Evolutionary conservation across 2,329 filamentous ascomycete genomes (phyloP), one percentile per base, ranked within the genome.

Genomic region (Ceratocystis albifundus): DNA sequence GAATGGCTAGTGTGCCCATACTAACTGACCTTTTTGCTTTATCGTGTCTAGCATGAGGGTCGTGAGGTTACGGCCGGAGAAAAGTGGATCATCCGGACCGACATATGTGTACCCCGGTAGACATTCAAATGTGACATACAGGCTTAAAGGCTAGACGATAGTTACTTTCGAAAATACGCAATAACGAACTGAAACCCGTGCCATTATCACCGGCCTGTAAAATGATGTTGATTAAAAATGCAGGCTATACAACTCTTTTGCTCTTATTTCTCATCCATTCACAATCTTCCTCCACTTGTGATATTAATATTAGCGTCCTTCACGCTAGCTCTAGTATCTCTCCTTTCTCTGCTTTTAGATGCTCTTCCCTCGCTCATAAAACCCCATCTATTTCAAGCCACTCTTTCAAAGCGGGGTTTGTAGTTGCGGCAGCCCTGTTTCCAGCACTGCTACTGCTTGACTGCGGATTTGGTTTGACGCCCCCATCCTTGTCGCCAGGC

Each of bases 71-170:
- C 77, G 1, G 80, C 82, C 53, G 91, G 91, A 8, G 90, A 96
- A 77, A 96, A 96, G 76, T 96, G 91, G 91, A 86, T 96, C 68
- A 82, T 96, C 68, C 80, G 91, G 70, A 95, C 88, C 69, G 92
- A 96, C 78, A 75, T 96, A 53, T 90, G 87, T 72, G 80, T 91
- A 30, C 28, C 46, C 46, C 46, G 46, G 15, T 48, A 48, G 20
- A 48, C 46, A 48, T 22, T 41, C 15, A 1, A 41, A 15, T 15
- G 10, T 41, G 36, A 15, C 36, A 12, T 12, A 0, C 36, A 4
- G 36, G 36, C 36, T 12, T 3, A 41, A 41, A 41, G 36, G 10
- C 36, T 12, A 15, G 36, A 4, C 36, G 36, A 41, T 41, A 15
- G 36, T 4, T 41, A 12, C 36, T 41, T 41, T 3, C 8, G 4